Evolutionary conservation across 108 stramenopile genomes (phyloP), one percentile per base, ranked within the genome.

Genomic region (Bacterosira constricta): DNA sequence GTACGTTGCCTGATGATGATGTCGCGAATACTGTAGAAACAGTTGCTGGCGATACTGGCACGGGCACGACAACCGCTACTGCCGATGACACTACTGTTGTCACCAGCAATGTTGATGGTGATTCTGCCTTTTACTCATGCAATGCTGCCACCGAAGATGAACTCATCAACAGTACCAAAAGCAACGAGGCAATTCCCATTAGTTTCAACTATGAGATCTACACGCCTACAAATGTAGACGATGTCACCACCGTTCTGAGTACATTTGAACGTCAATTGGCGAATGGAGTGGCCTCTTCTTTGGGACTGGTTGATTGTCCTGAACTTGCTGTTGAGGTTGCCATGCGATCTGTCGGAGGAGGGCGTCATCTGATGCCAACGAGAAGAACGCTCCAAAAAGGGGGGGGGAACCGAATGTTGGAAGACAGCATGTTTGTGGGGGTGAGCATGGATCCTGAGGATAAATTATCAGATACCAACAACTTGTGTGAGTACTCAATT

Each of bases 261-360:
- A n/a, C 41, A 42, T 69, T 69, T 17, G 67, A 69, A 57, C 41
- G 17, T 23, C 26, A 45, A 3, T 45, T 69, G 17, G 39, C 30
- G 4, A 44, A 57, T 57, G 67, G 67, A 20, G 55, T 69, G 53
- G 67, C 67, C 20, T 32, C 6, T 55, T 36, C 55, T 29, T 30
- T 57, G 3, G 56, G 67, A 57, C n/a, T 69, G 41, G 30, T 6
- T 6, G 67, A 69, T 57, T 69, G 67, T 56, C 55, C 42, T 3
- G 23, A 57, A 2, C 0, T 45, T 9, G 9, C 21, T 11, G 10
- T 26, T 7, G n/a, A 17, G n/a, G 29, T 18, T 9, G 35, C 17
- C 12, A 17, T 18, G 3, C 29, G 10, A 18, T 27, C 35, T 3
- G 25, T 21, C 1, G 41, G 1, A 5, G 26, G 26, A 51, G 50